Evolutionary conservation across 73 alveolate genomes (phyloP), one percentile per base, ranked within the genome.

Genomic region (Paramecium sonneborni): DNA sequence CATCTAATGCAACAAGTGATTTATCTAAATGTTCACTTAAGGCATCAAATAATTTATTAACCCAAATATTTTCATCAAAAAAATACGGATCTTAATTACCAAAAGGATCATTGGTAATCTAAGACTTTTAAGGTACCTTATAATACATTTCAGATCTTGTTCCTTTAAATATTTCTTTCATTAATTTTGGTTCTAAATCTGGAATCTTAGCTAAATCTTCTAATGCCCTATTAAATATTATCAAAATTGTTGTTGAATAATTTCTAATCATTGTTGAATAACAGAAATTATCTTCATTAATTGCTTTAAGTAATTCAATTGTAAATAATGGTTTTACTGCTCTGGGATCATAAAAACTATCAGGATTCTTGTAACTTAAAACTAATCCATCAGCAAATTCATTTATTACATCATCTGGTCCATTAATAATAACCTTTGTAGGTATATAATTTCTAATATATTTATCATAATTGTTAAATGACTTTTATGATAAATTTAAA

Each of bases 1-100:
- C 98, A 79, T 92, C 94, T 55, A 98, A 92, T 12, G 99, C 99
- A 67, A 95, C 97, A 92, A 98, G 93, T 10, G 99, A 98, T 79
- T 95, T 93, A 86, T 96, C 97, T 18, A 98, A 94, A 14, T 97
- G 94, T 12, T 52, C 93, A 18, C 95, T 94, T 68, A 98, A 85
- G 9, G 91, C 82, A 85, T 94, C 98, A 86, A 92, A 96, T 48
- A 97, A 95, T 67, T 97, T 98, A 99, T 99, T 97, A n/a, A 98
- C 96, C 99, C 99, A 98, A 41, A 97, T 95, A 88, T 98, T 97
- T 85, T 97, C 99, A 93, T 98, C 99, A 18, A 97, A 97, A 28
- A 97, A 93, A 37, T 92, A 88, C 1, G 95, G 93, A 68, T 86
- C 92, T 37, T 93, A 92, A 94, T 97, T 97, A 14, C 97, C 97